Evolutionary conservation across 371 early-diverging fungal species (phyloP).

Genomic region (Mucor plumbeus): DNA sequence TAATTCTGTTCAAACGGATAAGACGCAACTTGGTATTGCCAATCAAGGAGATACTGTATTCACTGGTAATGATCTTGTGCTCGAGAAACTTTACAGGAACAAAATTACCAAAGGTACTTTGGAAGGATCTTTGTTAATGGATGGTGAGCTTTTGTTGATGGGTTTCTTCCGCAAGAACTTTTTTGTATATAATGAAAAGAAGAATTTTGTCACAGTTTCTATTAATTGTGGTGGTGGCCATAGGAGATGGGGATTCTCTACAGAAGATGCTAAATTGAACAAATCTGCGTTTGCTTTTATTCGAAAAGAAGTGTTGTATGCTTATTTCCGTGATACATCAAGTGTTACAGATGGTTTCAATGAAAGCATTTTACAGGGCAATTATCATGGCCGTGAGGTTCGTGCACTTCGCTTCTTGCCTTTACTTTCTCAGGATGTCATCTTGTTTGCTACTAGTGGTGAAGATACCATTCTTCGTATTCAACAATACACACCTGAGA

Average conservation of each 20-base stretch:
- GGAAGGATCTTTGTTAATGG: slow-evolving; percentile 62
- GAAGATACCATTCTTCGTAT: slow-evolving; percentile 58
- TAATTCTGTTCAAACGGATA: slow-evolving; percentile 16
- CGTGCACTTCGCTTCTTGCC: slow-evolving; percentile 48
- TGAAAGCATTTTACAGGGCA: slow-evolving; percentile 56
- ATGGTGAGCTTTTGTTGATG: slow-evolving; percentile 61
- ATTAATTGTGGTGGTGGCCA: slow-evolving; percentile 69
- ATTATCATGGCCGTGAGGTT: slow-evolving; percentile 66
- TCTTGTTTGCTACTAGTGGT: slow-evolving; percentile 56
- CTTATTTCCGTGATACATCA: slow-evolving; percentile 53
- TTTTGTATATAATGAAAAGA: slow-evolving; percentile 75
- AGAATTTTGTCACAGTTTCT: slow-evolving; percentile 66
- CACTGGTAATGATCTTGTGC: slow-evolving; percentile 32
- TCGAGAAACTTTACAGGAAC: slow-evolving; percentile 65
- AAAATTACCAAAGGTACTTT: slow-evolving; percentile 78
- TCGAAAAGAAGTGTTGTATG: slow-evolving; percentile 54
- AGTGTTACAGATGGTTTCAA: slow-evolving; percentile 49
- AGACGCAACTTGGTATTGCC: slow-evolving; percentile 40
- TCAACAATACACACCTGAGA: slow-evolving; percentile 46
- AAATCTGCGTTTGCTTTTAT: slow-evolving; percentile 59
- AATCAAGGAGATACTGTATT: slow-evolving; percentile 42
- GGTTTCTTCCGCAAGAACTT: slow-evolving; percentile 77
- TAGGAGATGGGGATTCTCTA: slow-evolving; percentile 60
- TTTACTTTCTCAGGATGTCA: slow-evolving; percentile 4
- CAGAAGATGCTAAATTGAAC: slow-evolving; percentile 53